Conservation (phyloP, 441 rosid species). For the Syzygium syzygioides region DNA sequence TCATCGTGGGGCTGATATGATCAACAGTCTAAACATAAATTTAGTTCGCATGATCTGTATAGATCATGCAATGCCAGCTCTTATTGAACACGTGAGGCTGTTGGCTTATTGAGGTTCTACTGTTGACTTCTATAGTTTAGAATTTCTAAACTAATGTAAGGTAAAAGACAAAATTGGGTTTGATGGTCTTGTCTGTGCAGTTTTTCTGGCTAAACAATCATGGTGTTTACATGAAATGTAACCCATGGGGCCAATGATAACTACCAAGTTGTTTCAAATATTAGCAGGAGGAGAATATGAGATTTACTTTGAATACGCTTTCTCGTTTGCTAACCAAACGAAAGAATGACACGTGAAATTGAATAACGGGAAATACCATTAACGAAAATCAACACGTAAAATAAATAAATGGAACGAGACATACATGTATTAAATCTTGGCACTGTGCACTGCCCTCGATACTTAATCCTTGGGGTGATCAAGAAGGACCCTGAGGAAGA, state of each 20-base stretch:
- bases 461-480: too few relatives aligned
- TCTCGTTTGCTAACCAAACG: too few relatives aligned
- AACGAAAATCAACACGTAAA: too few relatives aligned
- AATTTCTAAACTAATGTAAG: accelerated
- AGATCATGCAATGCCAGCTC: accelerated
- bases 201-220: accelerated
- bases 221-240: background rate
- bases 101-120: accelerated
- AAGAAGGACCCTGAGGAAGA: too few relatives aligned
- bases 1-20: background rate
- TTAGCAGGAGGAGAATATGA: too few relatives aligned
- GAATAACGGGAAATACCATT: too few relatives aligned
- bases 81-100: accelerated
- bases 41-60: accelerated
- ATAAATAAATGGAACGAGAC: too few relatives aligned
- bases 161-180: background rate
- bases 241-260: background rate
- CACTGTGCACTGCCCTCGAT: too few relatives aligned
- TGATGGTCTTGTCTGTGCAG: background rate
- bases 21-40: accelerated
- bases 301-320: too few relatives aligned
- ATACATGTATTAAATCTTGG: too few relatives aligned
- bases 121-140: background rate
- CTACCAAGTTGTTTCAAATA: too few relatives aligned
- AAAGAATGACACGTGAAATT: too few relatives aligned